phyloP scores from a whole-genome alignment of 805 yeast species.

The Millerozyma miso region DNA sequence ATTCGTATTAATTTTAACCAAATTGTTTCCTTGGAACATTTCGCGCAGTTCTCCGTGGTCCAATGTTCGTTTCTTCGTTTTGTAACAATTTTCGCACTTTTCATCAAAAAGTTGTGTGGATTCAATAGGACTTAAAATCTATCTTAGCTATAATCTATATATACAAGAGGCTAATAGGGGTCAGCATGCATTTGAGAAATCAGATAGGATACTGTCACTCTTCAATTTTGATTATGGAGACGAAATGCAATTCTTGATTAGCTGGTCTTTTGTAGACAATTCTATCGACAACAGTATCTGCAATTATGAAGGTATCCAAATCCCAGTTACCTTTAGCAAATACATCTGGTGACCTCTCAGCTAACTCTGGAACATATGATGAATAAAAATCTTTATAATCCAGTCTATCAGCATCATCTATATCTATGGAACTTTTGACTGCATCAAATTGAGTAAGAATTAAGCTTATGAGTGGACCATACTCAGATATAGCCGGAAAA shows the following conservation, averaged over 20 bases:
- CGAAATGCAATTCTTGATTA: constrained; percentile 6
- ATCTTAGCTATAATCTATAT: too few relatives aligned
- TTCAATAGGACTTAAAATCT: too few relatives aligned
- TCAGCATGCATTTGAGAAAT: too few relatives aligned
- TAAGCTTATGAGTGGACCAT: not conserved
- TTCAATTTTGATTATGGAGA: constrained; percentile 3
- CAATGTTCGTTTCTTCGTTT: too few relatives aligned
- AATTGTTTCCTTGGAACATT: too few relatives aligned
- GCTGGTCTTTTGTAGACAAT: constrained; percentile 3
- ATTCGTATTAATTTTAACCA: too few relatives aligned
- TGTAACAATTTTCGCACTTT: too few relatives aligned
- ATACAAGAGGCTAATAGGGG: too few relatives aligned
- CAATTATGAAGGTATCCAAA: constrained; percentile 1
- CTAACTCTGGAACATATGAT: not conserved
- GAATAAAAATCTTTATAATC: not conserved
- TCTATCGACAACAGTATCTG: constrained; percentile 6
- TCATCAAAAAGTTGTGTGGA: too few relatives aligned
- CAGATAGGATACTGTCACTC: too few relatives aligned
- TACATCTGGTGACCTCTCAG: constrained; percentile 1
- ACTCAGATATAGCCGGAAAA: not conserved
- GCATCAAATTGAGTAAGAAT: constrained; percentile 1
- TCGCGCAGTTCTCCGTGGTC: too few relatives aligned
- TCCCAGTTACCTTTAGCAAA: not conserved
- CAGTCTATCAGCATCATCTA: constrained; percentile 2
- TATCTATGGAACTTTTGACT: constrained; percentile 1